These are phyloP conservation scores for Pseudofabraea citricarpa DNA, from an alignment of 2,329 filamentous ascomycete genomes.

Conservation along the genomic window DNA sequence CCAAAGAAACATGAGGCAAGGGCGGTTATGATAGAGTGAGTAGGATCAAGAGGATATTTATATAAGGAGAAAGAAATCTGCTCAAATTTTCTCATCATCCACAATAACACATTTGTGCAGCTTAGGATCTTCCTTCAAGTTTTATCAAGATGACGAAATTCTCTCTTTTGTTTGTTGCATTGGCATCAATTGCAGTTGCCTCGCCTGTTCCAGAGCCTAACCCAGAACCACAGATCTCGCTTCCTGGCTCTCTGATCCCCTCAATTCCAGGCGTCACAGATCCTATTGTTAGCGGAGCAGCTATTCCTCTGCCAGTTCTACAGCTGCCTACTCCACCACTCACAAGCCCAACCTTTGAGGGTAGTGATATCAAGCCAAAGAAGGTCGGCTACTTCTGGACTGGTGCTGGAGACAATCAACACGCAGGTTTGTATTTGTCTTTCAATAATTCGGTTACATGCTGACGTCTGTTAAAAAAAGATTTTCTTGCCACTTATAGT, in stretches of 20 bases:
- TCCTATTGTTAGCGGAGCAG: conserved; percentile 42
- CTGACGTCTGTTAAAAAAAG: too few relatives aligned
- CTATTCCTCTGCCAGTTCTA: conserved; percentile 52
- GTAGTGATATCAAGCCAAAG: conserved; percentile 55
- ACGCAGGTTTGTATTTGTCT: too few relatives aligned
- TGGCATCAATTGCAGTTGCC: neutral
- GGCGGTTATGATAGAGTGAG: too few relatives aligned
- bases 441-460: too few relatives aligned
- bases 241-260: conserved; percentile 55
- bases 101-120: too few relatives aligned
- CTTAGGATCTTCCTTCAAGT: too few relatives aligned
- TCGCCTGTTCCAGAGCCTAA: conserved; percentile 10
- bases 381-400: conserved; percentile 65
- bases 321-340: conserved; percentile 55
- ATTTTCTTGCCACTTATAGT: conserved; percentile 54
- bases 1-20: too few relatives aligned
- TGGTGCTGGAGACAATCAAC: conserved; percentile 52
- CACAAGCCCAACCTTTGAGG: conserved; percentile 45
- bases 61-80: neutral
- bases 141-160: conserved; percentile 1
- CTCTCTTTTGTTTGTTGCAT: conserved; percentile 4
- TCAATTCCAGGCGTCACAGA: conserved; percentile 55
- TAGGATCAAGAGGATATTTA: too few relatives aligned
- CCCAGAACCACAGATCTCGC: conserved; percentile 26
- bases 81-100: conserved; percentile 4